These are phyloP conservation scores for Penstemon newberryi DNA, from an alignment of 257 asterid genomes.

Conservation along the genomic window DNA sequence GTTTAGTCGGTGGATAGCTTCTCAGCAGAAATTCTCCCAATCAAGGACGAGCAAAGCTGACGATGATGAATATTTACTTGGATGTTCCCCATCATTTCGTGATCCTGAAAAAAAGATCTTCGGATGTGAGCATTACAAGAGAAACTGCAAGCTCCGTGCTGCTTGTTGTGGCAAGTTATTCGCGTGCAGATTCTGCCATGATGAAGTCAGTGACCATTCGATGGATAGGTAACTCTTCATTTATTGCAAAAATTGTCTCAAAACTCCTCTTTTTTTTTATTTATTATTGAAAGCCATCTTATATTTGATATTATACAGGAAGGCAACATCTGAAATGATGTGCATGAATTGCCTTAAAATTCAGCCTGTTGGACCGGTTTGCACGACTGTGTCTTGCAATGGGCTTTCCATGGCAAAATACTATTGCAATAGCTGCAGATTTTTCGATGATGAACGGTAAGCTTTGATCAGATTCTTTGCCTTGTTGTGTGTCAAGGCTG, in stretches of 20 bases:
- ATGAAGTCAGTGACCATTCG: slow-evolving; percentile 95
- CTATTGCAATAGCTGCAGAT: slow-evolving; percentile 93
- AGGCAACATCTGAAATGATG: slow-evolving; percentile 95
- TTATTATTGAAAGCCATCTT: not conserved
- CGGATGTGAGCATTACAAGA: slow-evolving; percentile 96
- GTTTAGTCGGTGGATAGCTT: slow-evolving; percentile 92
- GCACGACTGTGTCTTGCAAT: slow-evolving; percentile 75
- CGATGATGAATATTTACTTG: slow-evolving; percentile 57
- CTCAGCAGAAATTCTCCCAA: slow-evolving; percentile 82
- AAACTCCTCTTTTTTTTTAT: not conserved
- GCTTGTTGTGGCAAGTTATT: slow-evolving; percentile 89
- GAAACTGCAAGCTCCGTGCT: slow-evolving; percentile 98
- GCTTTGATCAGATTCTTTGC: slow-evolving; percentile 20
- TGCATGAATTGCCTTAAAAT: slow-evolving; percentile 90
- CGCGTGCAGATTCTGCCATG: slow-evolving; percentile 95
- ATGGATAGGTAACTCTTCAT: slow-evolving; percentile 73
- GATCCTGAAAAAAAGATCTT: slow-evolving; percentile 69
- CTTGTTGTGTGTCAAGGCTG: slow-evolving; percentile 17
- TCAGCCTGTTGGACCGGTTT: slow-evolving; percentile 84
- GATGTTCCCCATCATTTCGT: slow-evolving; percentile 74
- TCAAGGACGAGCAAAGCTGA: slow-evolving; percentile 49
- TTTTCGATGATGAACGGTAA: slow-evolving; percentile 95
- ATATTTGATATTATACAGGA: slow-evolving; percentile 49
- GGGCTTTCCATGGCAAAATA: slow-evolving; percentile 86
- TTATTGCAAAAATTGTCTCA: not conserved